A percentile compares a stretch with the other conserved stretches of the same genome.
phyloP scores from a whole-genome alignment of 2,329 filamentous ascomycete species.

The Pseudofabraea citricarpa region DNA sequence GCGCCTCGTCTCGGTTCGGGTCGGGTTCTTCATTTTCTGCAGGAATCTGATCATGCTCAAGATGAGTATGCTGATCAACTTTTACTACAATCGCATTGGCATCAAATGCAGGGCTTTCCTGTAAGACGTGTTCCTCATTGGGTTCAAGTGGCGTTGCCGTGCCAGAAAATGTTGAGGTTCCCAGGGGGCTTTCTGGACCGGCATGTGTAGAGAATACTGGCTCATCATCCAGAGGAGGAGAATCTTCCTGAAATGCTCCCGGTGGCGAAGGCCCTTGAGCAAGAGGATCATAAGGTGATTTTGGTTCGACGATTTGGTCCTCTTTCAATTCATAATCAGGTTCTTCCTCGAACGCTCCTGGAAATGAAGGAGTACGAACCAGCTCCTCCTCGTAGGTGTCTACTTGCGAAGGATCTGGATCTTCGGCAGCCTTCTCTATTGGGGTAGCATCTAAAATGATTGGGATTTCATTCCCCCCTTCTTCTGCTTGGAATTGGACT shows the following conservation, averaged over 20 bases:
- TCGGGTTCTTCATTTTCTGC: constrained; percentile 8
- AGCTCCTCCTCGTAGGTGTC: constrained; percentile 12
- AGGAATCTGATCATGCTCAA: background rate
- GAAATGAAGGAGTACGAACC: constrained; percentile 9
- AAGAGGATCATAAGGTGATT: background rate
- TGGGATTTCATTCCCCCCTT: background rate
- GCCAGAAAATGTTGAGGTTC: constrained; percentile 4
- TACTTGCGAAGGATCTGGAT: too few relatives aligned
- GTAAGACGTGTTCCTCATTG: constrained; percentile 6
- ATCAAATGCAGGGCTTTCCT: too few relatives aligned
- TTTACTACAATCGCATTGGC: too few relatives aligned
- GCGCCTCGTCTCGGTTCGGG: constrained; percentile 8
- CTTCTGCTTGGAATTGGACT: background rate
- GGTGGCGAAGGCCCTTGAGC: background rate
- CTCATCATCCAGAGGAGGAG: background rate
- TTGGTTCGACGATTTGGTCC: background rate
- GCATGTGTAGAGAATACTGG: constrained; percentile 14
- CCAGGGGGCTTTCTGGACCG: constrained; percentile 13
- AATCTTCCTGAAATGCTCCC: constrained; percentile 2
- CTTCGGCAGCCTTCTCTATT: constrained; percentile 9
- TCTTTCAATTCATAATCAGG: background rate
- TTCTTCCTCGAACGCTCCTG: constrained; percentile 13
- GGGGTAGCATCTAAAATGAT: background rate
- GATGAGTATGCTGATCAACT: background rate
- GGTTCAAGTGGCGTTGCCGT: constrained; percentile 7